Percentiles rank a stretch among this genome's conserved stretches.
These are phyloP conservation scores for Geotrichum fermentans DNA, from an alignment of 1,139 yeast species.

Conservation along the genomic window DNA sequence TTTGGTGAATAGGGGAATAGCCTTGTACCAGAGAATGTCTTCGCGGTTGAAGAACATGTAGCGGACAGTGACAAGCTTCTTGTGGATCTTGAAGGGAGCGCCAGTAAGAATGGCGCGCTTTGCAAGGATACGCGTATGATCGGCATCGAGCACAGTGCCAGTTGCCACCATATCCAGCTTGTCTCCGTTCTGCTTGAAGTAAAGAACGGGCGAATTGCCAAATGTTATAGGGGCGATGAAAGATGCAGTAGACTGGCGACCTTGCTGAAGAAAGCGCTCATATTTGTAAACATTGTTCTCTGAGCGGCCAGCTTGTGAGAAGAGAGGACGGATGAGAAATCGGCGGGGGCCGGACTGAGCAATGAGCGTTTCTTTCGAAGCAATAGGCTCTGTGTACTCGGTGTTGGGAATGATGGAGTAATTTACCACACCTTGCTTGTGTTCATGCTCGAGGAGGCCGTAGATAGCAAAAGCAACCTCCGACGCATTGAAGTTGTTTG, in stretches of 20 bases:
- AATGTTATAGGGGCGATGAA: conserved; percentile 86
- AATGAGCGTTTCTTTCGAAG: conserved; percentile 69
- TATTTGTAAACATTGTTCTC: conserved; percentile 83
- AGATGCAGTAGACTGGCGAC: conserved; percentile 72
- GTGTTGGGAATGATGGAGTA: conserved; percentile 84
- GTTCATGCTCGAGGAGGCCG: conserved; percentile 79
- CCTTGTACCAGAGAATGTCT: conserved; percentile 85
- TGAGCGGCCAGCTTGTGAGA: conserved; percentile 68
- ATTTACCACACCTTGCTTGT: conserved; percentile 76
- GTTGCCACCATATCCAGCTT: conserved; percentile 72
- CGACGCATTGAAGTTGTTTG: conserved; percentile 24
- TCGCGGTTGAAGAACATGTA: conserved; percentile 95
- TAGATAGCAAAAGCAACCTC: conserved; percentile 52
- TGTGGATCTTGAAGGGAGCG: conserved; percentile 92
- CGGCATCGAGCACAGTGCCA: conserved; percentile 85
- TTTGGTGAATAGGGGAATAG: conserved; percentile 87
- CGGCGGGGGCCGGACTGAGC: conserved; percentile 95
- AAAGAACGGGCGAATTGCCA: conserved; percentile 49
- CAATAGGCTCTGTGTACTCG: conserved; percentile 69
- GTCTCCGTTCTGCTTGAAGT: conserved; percentile 38
- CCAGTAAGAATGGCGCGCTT: conserved; percentile 90
- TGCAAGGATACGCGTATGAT: conserved; percentile 77
- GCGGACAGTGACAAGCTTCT: conserved; percentile 82
- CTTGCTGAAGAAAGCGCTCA: conserved; percentile 79
- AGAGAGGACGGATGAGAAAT: conserved; percentile 75